These are phyloP conservation scores for Schizosaccharomyces octosporus DNA, from an alignment of 805 yeast species.

Conservation along the genomic window DNA sequence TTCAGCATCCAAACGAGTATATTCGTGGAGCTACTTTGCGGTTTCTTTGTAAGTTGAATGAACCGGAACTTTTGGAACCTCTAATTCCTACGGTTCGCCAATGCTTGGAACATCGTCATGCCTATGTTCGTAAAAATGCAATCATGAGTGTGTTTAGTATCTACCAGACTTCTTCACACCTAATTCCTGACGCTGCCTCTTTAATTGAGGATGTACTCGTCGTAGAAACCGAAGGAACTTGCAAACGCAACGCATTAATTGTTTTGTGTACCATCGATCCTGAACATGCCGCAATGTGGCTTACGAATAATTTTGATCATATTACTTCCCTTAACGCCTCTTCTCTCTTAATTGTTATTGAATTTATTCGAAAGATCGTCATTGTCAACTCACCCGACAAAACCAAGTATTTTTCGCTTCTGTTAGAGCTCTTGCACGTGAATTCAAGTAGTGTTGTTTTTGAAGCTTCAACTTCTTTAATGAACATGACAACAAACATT, in stretches of 20 bases:
- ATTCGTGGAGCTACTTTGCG: constrained; percentile 88
- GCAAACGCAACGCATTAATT: constrained; percentile 85
- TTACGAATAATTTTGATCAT: constrained; percentile 40
- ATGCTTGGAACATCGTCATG: constrained; percentile 87
- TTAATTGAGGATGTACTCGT: constrained; percentile 45
- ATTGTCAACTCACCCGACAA: constrained; percentile 23
- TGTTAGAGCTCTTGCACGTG: constrained; percentile 47
- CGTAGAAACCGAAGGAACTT: constrained; percentile 74
- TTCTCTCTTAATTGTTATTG: constrained; percentile 70
- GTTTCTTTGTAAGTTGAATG: constrained; percentile 70
- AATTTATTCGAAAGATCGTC: constrained; percentile 43
- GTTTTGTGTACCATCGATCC: constrained; percentile 63
- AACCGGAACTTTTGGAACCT: constrained; percentile 84
- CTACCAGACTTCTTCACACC: constrained; percentile 56
- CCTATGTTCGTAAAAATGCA: constrained; percentile 93
- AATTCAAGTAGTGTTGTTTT: constrained; percentile 52
- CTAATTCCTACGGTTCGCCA: constrained; percentile 77
- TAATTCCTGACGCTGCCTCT: constrained; percentile 89
- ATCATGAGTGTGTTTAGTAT: constrained; percentile 73
- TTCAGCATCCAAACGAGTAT: constrained; percentile 94
- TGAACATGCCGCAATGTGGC: constrained; percentile 58
- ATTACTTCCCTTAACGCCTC: constrained; percentile 53
- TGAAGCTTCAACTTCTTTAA: constrained; percentile 72
- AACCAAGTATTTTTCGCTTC: constrained; percentile 43
- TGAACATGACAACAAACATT: constrained; percentile 32